phyloP scores from a whole-genome alignment of 495 filamentous ascomycete species.

The Aspergillus affinis region DNA sequence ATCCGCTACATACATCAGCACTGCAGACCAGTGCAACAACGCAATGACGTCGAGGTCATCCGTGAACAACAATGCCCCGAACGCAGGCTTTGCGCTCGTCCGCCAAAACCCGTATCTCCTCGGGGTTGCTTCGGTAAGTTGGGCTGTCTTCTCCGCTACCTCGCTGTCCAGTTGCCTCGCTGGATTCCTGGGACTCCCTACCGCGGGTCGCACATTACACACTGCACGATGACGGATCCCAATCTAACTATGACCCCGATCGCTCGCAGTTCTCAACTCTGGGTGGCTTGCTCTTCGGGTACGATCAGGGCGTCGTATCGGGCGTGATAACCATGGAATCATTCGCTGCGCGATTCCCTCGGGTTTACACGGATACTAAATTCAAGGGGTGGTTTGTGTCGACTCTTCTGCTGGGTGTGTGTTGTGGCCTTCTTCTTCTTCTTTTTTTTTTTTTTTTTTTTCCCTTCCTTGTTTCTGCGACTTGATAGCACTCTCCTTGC shows the following conservation, averaged over 20 bases:
- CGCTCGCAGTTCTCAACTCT: constrained; percentile 45
- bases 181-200: no score
- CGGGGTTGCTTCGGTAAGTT: constrained; percentile 41
- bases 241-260: neutral
- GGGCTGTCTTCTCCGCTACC: neutral
- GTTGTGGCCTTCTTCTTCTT: no score
- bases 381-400: constrained; percentile 77
- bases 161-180: no score
- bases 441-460: neutral
- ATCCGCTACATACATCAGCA: neutral
- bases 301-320: constrained; percentile 40
- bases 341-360: constrained; percentile 57
- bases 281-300: constrained; percentile 57
- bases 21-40: neutral
- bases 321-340: constrained; percentile 47
- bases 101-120: constrained; percentile 41
- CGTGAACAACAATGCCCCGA: constrained; percentile 19
- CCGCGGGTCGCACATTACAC: no score
- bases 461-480: constrained; percentile 39
- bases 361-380: constrained; percentile 59
- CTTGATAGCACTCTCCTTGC: neutral
- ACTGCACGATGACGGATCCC: neutral
- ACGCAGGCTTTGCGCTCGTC: constrained; percentile 34
- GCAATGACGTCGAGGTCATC: constrained; percentile 21
- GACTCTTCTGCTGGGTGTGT: constrained; percentile 70